Percentiles rank a stretch among this genome's conserved stretches.
phyloP scores from a whole-genome alignment of 768 basidiomycete species.

The Leccinum broughii region DNA sequence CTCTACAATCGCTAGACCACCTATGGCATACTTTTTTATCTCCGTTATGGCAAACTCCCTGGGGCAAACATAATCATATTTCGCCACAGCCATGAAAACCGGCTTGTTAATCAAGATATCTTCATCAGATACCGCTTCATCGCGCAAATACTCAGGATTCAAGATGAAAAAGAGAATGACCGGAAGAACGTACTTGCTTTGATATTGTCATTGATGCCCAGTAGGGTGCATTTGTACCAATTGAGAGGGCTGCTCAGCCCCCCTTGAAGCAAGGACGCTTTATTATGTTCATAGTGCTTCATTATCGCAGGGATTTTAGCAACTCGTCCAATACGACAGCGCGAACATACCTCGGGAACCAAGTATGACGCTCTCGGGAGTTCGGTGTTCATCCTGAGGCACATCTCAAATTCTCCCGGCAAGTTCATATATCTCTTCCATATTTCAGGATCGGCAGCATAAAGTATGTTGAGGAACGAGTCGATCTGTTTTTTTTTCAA shows the following conservation, averaged over 20 bases:
- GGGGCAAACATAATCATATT: conserved; percentile 36
- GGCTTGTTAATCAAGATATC: conserved; percentile 35
- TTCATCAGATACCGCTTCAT: conserved; percentile 25
- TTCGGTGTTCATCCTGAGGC: conserved; percentile 25
- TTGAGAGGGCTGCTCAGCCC: conserved; percentile 37
- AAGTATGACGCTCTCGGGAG: conserved; percentile 32
- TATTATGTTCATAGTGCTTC: conserved; percentile 32
- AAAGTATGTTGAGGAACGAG: conserved; percentile 38
- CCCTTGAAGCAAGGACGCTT: conserved; percentile 28
- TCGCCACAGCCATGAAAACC: conserved; percentile 38
- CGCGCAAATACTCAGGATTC: conserved; percentile 1
- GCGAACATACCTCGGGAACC: conserved; percentile 31
- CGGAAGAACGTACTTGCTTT: conserved; percentile 25
- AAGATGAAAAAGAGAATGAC: neutral
- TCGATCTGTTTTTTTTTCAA: conserved; percentile 33
- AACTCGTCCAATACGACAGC: neutral
- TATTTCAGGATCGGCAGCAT: conserved; percentile 33
- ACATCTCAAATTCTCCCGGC: conserved; percentile 36
- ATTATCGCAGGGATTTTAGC: conserved; percentile 8
- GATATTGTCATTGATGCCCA: conserved; percentile 31
- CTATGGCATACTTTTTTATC: conserved; percentile 30
- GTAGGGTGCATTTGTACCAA: conserved; percentile 38
- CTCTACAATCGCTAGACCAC: conserved; percentile 31
- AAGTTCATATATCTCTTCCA: conserved; percentile 39
- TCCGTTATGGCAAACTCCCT: conserved; percentile 22